phyloP scores from a whole-genome alignment of 768 basidiomycete genomes.

The Tricholoma sp. region DNA sequence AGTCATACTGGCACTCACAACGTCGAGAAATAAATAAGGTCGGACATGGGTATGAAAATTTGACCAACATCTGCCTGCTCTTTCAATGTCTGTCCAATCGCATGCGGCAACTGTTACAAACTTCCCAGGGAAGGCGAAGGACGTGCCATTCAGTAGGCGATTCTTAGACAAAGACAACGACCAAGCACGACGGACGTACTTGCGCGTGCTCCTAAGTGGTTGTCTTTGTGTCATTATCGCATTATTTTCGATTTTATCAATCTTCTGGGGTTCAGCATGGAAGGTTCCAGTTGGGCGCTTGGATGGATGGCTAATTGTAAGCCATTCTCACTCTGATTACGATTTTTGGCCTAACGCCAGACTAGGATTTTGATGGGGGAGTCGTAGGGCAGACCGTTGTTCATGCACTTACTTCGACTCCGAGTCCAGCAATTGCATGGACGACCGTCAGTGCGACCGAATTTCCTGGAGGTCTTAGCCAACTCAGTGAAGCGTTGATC shows the following conservation, averaged over 20 bases:
- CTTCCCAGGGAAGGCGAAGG: neutral
- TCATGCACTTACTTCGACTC: constrained; percentile 26
- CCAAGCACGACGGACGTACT: constrained; percentile 9
- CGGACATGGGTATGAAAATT: too few species aligned
- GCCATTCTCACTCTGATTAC: neutral
- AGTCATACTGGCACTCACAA: too few species aligned
- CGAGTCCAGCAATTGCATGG: constrained; percentile 37
- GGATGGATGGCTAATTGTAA: constrained; percentile 19
- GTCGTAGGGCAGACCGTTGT: constrained; percentile 39
- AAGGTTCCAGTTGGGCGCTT: constrained; percentile 15
- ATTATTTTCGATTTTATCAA: constrained; percentile 17
- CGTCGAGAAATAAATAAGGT: too few species aligned
- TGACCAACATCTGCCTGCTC: too few species aligned
- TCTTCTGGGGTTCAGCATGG: constrained; percentile 22
- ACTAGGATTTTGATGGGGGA: constrained; percentile 53
- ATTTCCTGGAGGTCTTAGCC: constrained; percentile 38
- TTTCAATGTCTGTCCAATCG: too few species aligned
- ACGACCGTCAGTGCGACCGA: constrained; percentile 27
- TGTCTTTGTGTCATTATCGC: constrained; percentile 10
- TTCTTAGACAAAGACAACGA: constrained; percentile 10
- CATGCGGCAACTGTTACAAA: too few species aligned
- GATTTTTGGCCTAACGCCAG: neutral
- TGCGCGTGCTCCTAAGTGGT: constrained; percentile 10
- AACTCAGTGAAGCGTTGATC: constrained; percentile 38
- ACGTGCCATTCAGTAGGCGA: neutral